Conservation (phyloP, 768 basidiomycete species). For the Trametopsis cervina region DNA sequence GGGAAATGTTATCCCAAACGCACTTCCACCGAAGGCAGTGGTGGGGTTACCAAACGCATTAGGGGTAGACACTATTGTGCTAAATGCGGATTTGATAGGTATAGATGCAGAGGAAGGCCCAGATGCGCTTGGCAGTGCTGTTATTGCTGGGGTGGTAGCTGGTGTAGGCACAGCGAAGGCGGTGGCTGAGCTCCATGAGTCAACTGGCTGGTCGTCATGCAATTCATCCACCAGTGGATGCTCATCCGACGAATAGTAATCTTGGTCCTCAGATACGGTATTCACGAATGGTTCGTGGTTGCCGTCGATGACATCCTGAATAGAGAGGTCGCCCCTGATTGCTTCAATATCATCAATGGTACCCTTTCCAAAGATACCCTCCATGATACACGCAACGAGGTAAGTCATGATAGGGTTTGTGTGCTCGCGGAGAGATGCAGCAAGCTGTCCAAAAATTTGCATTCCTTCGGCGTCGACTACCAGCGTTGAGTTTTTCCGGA, state of each 20-base stretch:
- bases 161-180: too few species aligned
- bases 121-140: too few species aligned
- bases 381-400: constrained; percentile 83
- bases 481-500: constrained; percentile 57
- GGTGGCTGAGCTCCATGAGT: too few species aligned
- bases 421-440: constrained; percentile 53
- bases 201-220: too few species aligned
- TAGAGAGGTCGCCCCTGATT: constrained; percentile 48
- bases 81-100: constrained; percentile 15
- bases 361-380: constrained; percentile 78
- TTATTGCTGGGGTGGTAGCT: too few species aligned
- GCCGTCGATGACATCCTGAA: constrained; percentile 68
- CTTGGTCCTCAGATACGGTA: constrained; percentile 15
- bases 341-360: constrained; percentile 70
- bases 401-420: constrained; percentile 71
- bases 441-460: constrained; percentile 61
- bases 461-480: constrained; percentile 61
- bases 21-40: constrained; percentile 15
- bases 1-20: constrained; percentile 11
- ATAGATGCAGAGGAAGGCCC: too few species aligned
- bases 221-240: too few species aligned
- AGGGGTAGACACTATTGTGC: constrained; percentile 23
- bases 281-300: constrained; percentile 26
- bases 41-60: constrained; percentile 21
- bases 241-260: too few species aligned